Percentiles rank a stretch among this genome's conserved stretches.
phyloP scores from a whole-genome alignment of 2,329 filamentous ascomycete species.

The Rhynchosporium secalis region DNA sequence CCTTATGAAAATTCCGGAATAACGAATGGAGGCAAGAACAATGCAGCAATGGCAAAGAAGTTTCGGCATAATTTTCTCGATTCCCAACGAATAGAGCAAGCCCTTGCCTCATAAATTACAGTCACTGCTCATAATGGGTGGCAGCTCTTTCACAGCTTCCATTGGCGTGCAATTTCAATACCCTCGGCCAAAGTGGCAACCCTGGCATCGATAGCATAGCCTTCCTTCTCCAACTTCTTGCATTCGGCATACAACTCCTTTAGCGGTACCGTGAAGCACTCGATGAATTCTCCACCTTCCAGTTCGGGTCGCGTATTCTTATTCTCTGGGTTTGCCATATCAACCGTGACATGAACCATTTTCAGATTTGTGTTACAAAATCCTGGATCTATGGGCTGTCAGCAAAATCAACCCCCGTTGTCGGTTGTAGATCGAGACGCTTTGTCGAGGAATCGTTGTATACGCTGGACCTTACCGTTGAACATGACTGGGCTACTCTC shows the following conservation, averaged over 20 bases:
- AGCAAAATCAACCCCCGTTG: background rate
- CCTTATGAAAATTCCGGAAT: too few species aligned
- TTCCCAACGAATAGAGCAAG: too few species aligned
- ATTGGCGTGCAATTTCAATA: conserved; percentile 42
- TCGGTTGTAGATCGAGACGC: background rate
- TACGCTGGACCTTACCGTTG: conserved; percentile 46
- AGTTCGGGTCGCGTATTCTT: conserved; percentile 48
- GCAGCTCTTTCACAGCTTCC: conserved; percentile 33
- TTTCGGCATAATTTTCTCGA: too few species aligned
- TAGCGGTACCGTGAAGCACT: conserved; percentile 50
- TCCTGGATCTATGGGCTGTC: conserved; percentile 51
- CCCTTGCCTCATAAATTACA: background rate
- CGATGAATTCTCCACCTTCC: conserved; percentile 55
- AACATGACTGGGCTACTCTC: conserved; percentile 67
- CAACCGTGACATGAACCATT: conserved; percentile 51
- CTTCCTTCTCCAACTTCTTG: conserved; percentile 45
- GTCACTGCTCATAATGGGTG: background rate
- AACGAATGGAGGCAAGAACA: too few species aligned
- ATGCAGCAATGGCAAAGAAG: too few species aligned
- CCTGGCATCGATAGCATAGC: conserved; percentile 44
- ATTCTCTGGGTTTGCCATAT: conserved; percentile 48
- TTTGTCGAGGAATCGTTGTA: background rate
- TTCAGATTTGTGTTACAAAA: conserved; percentile 67
- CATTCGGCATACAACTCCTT: conserved; percentile 48
- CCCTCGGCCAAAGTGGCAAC: conserved; percentile 44